Conservation (phyloP, 495 filamentous ascomycete species). For the Penicillium goetzii region DNA sequence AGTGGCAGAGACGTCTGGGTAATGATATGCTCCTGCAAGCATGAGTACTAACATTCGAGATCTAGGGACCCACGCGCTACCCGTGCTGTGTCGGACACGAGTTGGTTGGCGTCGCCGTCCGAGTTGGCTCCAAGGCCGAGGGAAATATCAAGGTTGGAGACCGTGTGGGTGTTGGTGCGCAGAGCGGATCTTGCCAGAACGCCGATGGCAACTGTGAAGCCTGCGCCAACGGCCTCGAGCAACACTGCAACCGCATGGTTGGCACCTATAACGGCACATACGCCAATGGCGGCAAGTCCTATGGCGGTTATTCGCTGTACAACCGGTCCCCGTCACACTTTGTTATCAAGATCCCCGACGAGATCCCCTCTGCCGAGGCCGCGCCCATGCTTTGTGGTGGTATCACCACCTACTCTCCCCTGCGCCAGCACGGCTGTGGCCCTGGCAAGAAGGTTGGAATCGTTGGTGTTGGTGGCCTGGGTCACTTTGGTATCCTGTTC, state of each 20-base stretch:
- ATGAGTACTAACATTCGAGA: background rate
- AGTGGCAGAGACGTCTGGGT: slow-evolving; percentile 3
- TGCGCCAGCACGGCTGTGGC: slow-evolving; percentile 71
- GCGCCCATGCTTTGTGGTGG: slow-evolving; percentile 89
- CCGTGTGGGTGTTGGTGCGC: slow-evolving; percentile 85
- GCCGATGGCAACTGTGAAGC: slow-evolving; percentile 63
- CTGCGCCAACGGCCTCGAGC: slow-evolving; percentile 63
- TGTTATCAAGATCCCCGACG: slow-evolving; percentile 77
- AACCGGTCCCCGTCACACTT: slow-evolving; percentile 73
- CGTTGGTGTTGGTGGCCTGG: slow-evolving; percentile 81
- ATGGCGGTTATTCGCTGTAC: slow-evolving; percentile 74
- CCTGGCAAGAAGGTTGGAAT: slow-evolving; percentile 85
- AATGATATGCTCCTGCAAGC: background rate
- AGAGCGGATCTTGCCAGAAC: slow-evolving; percentile 70
- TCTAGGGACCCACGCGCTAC: slow-evolving; percentile 59
- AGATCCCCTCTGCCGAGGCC: slow-evolving; percentile 58
- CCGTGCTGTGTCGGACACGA: slow-evolving; percentile 85
- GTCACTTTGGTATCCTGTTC: slow-evolving; percentile 67
- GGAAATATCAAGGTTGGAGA: slow-evolving; percentile 74
- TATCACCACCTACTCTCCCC: slow-evolving; percentile 74
- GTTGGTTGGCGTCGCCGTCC: slow-evolving; percentile 76
- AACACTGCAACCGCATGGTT: slow-evolving; percentile 67
- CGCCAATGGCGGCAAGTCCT: slow-evolving; percentile 61
- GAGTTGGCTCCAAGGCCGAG: slow-evolving; percentile 68
- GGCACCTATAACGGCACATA: slow-evolving; percentile 46